phyloP scores from a whole-genome alignment of 2,329 filamentous ascomycete species.

The Malbranchea cinnamomea region DNA sequence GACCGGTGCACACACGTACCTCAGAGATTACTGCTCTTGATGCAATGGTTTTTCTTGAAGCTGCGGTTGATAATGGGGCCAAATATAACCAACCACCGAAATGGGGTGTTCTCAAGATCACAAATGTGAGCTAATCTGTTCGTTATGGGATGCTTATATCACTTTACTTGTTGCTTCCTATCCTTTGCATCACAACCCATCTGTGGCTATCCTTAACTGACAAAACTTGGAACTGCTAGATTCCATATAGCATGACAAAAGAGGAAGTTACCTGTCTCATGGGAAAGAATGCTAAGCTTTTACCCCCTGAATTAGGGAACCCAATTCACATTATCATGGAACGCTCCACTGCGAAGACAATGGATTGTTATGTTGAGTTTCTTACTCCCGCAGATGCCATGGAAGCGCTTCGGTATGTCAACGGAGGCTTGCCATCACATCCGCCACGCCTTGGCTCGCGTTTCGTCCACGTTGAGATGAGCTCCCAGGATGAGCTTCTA shows the following conservation, averaged over 20 bases:
- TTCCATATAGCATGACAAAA: slow-evolving; percentile 36
- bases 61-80: slow-evolving; percentile 17
- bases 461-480: slow-evolving; percentile 31
- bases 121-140: slow-evolving; percentile 18
- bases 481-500: slow-evolving; percentile 35
- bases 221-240: slow-evolving; percentile 27
- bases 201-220: too few species aligned
- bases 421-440: slow-evolving; percentile 21
- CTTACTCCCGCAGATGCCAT: slow-evolving; percentile 22
- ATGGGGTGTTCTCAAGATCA: slow-evolving; percentile 22
- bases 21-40: too few species aligned
- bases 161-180: slow-evolving; percentile 5
- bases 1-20: too few species aligned
- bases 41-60: too few species aligned
- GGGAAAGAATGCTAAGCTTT: slow-evolving; percentile 27
- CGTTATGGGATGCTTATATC: slow-evolving; percentile 1
- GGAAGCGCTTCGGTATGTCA: slow-evolving; percentile 22
- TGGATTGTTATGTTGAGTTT: slow-evolving; percentile 39
- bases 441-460: slow-evolving; percentile 34
- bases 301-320: slow-evolving; percentile 24
- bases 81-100: slow-evolving; percentile 11
- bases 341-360: slow-evolving; percentile 40
- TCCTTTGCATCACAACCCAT: background rate
- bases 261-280: slow-evolving; percentile 34
- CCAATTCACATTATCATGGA: slow-evolving; percentile 45